Base-by-base conservation (phyloP, 257 asterid species). In the Fraxinus americana region DNA sequence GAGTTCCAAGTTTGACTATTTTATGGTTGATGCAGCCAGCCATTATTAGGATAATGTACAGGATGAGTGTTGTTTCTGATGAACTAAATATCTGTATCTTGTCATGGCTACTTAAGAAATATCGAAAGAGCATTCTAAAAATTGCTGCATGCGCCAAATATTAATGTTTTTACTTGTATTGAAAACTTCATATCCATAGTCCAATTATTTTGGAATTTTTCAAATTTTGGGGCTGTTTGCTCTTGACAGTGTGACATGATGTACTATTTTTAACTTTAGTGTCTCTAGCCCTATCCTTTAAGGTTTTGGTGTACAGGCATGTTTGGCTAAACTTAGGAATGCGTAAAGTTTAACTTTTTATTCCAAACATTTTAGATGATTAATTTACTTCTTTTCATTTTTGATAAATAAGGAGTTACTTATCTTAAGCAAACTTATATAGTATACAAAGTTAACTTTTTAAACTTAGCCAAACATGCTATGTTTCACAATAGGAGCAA, bases 21-120 rank as follows among this genome's bases (percentile, higher is more conserved):
- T 8, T 6, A 36, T 32, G 14, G 12, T 59, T 63, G 16, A 63
- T 45, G 70, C 57, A 36, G 57, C 23, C 36, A 11, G 57, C 23
- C 36, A 23, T 63, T 75, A 67, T 6, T 74, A 45, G 74, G 66
- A 74, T 75, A 45, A 23, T 68, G 43, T 39, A 39, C 19, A 1
- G 70, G 34, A 66, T 67, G 6, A 77, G 0, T 29, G 41, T 3
- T 45, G 61, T 43, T 54, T 54, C 8, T 17, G n/a, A 16, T 50
- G 59, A 16, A 50, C 21, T 21, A 50, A 50, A 41, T 39, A 39
- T 39, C 4, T 41, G 48, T 41, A 10, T 43, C 17, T 41, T 41
- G 50, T 43, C 50, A 16, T 17, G 61, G n/a, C 21, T 50, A 50
- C 4, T 41, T 41, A 23, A 38, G 23, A 23, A 23, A 61, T 61